Evolutionary conservation across 177 flowering plant species (phyloP).

Genomic region (Vitis hybrid): DNA sequence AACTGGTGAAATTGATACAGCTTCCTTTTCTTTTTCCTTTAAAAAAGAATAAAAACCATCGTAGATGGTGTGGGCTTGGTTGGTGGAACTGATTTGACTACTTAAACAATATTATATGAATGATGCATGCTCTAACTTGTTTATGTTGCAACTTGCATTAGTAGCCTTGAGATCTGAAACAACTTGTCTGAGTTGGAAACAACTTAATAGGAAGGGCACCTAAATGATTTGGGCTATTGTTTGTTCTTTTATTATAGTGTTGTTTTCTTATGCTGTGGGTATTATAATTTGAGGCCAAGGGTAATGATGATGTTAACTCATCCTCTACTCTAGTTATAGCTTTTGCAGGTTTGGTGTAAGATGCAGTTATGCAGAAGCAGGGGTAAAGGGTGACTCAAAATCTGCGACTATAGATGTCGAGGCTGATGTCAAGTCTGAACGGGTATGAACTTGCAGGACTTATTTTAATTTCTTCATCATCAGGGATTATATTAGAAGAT

Average conservation of each 20-base stretch:
- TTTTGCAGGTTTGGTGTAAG: slow-evolving; percentile 38
- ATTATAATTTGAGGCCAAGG: not conserved
- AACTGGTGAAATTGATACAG: not conserved
- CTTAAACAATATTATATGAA: not conserved
- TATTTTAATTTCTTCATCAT: not conserved
- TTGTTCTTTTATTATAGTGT: not conserved
- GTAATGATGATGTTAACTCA: not conserved
- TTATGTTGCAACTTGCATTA: not conserved
- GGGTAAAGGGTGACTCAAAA: slow-evolving; percentile 35
- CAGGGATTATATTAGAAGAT: slow-evolving; percentile 2
- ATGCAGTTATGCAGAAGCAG: slow-evolving; percentile 62
- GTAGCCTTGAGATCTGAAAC: not conserved
- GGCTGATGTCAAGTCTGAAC: slow-evolving; percentile 78
- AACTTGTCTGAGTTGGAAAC: not conserved
- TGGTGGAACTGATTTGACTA: no score
- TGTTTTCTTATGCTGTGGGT: not conserved
- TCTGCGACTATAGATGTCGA: slow-evolving; percentile 73
- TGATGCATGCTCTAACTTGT: not conserved
- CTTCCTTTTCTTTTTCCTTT: not conserved
- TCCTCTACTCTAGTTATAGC: slow-evolving; percentile 16
- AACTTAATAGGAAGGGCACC: not conserved
- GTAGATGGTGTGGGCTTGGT: no score
- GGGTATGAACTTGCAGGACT: slow-evolving; percentile 36
- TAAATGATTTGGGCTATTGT: not conserved
- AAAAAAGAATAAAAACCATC: no score